phyloP scores from a whole-genome alignment of 768 basidiomycete species.

The Amanita exitialis region DNA sequence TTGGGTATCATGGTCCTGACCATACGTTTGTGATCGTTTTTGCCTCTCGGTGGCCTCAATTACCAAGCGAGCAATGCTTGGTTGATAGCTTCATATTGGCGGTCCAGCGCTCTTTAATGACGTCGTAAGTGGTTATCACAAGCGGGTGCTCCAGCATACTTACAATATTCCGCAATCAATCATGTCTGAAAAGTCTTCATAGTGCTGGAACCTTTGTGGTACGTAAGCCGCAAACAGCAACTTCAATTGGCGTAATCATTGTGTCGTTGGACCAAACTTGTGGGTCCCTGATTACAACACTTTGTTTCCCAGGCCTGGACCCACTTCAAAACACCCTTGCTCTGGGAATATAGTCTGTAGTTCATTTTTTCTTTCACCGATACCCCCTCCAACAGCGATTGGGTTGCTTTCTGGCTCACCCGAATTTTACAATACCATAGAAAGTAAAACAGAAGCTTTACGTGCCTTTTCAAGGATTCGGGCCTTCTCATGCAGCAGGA shows the following conservation, averaged over 20 bases:
- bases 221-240: too few species aligned
- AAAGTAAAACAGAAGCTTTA: not conserved
- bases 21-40: too few species aligned
- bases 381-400: not conserved
- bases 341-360: not conserved
- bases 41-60: too few species aligned
- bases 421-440: not conserved
- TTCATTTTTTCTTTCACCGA: not conserved
- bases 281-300: conserved; percentile 6
- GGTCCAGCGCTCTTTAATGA: too few species aligned
- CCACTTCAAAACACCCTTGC: not conserved
- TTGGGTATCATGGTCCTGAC: too few species aligned
- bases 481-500: not conserved
- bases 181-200: not conserved
- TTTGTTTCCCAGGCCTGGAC: conserved; percentile 1
- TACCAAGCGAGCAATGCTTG: too few species aligned
- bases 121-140: too few species aligned
- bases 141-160: not conserved
- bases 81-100: too few species aligned
- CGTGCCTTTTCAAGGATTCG: not conserved
- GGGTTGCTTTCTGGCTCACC: not conserved
- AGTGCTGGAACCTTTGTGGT: not conserved
- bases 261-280: conserved; percentile 1
- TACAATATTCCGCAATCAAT: not conserved
- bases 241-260: not conserved